Evolutionary conservation across 345 rosid genomes (phyloP), one percentile per base, ranked within the genome.

Genomic region (Acer yangbiense): DNA sequence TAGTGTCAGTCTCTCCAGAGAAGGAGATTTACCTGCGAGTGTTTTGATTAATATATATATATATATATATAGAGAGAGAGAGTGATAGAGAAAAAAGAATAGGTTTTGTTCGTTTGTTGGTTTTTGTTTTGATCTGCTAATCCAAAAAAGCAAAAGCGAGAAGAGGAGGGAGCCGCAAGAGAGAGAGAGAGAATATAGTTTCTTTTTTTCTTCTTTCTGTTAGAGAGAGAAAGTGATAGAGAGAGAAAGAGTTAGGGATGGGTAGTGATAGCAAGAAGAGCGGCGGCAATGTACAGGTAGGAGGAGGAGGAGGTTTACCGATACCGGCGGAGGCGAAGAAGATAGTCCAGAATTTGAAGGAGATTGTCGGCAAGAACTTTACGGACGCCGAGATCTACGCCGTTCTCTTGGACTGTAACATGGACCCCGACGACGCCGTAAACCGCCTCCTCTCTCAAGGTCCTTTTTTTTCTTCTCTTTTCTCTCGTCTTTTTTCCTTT

Each of bases 401-500:
- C 46, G 81, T 76, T 46, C 91, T 90, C 3, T 43, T 57, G 57
- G 88, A 86, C 39, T 90, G 90, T 75, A 57, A 77, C 23, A 90
- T 88, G 91, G 86, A 90, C 84, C 83, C 90, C 21, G 70, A 81
- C 72, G 87, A 81, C 27, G 88, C 91, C 77, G 85, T 82, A 64
- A 83, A 88, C 68, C 76, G 78, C 21, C 89, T 90, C 73, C 89
- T 90, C 48, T 80, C 86, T 76, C 90, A 80, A 88, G 94, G 91
- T 90, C 52, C 27, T 4, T 1, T 44, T 44, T 41, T 1, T 44
- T 41, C n/a, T 58, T 43, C 13, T 25, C 50, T 1, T 9, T 46
- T 44, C 10, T 44, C 50, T 1, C 65, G 35, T 57, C 64, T 52
- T 65, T 7, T 14, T 48, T 67, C 16, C 7, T 76, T 46, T 16